Base-by-base conservation (phyloP, 2,329 filamentous ascomycete species). In the Neonectria ditissima region DNA sequence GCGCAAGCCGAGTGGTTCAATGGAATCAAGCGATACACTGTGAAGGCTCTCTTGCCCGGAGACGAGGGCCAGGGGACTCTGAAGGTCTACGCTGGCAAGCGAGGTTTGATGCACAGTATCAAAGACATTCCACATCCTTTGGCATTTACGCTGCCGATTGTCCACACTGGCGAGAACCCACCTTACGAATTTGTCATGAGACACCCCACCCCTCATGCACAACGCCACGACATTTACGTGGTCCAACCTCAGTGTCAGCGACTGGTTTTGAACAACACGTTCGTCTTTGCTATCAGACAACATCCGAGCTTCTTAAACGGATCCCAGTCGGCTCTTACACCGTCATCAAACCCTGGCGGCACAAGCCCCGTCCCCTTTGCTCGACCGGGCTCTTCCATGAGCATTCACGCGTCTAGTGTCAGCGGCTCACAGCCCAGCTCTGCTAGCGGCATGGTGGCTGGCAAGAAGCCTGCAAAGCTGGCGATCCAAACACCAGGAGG, bases 151-250 rank as follows among this genome's bases (percentile, higher is more conserved):
- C 81, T 99, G n/a, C 95, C 96, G 1, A 89, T 99, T 55, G 87
- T 93, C 39, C 96, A 99, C 78, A 91, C 89, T 0, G 96, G 96
- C 63, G 92, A 95, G 71, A 99, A 99, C 75, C 96, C 96, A 3
- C 88, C 92, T 0, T 99, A 97, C 78, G 93, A 97, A 63, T 99
- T 98, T 78, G 86, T 97, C 48, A 91, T 91, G 41, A 89, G 96
- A 5, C 96, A 99, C 77, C 97, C 97, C 8, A 99, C 96, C 3
- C 96, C 96, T 9, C 96, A 99, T 77, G 96, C 96, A n/a, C 94
- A 97, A 75, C 89, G 95, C 44, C 94, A 99, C 78, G 96, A 99
- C 76, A 90, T 99, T 62, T 99, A 99, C 78, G 92, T 99, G 67
- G 92, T 94, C 47, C 96, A 98, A 76, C 96, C 97, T 1, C 97